Conservation (phyloP, 2,329 filamentous ascomycete genomes). For the Gaeumannomyces sp. region DNA sequence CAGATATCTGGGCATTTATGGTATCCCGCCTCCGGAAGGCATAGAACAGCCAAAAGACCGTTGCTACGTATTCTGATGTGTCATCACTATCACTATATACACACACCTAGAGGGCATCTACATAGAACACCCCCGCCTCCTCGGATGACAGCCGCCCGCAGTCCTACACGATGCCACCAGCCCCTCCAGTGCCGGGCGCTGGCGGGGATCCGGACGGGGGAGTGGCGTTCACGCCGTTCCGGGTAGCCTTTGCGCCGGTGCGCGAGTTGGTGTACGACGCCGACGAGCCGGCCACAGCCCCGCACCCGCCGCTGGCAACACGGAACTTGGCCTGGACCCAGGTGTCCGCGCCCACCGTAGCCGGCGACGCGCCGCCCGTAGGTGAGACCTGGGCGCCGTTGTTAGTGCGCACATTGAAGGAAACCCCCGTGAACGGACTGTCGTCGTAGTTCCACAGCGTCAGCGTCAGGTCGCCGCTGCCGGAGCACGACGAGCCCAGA, state of each 20-base stretch:
- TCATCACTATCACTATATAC: too few species aligned
- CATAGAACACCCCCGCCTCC: too few species aligned
- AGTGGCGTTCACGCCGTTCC: neutral
- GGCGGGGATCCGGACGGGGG: neutral
- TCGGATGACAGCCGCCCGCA: too few species aligned
- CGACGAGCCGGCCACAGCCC: neutral
- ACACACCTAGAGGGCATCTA: too few species aligned
- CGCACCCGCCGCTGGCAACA: neutral
- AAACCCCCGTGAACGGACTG: neutral
- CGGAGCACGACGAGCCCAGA: neutral
- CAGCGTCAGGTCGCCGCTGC: neutral
- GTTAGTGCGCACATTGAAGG: neutral
- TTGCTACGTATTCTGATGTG: too few species aligned
- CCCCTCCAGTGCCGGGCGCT: neutral
- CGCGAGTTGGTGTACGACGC: neutral
- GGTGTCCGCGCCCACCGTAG: neutral
- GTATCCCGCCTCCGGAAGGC: too few species aligned
- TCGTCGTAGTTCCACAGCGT: slow-evolving; percentile 1
- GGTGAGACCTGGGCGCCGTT: neutral
- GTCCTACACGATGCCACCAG: neutral
- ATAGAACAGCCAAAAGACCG: too few species aligned
- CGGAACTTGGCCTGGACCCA: neutral
- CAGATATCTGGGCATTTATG: too few species aligned
- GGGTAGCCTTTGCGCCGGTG: neutral
- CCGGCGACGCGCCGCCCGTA: too few species aligned